A percentile compares a stretch with the other conserved stretches of the same genome.
These are phyloP conservation scores for Corynespora cassiicola DNA, from an alignment of 2,329 filamentous ascomycete genomes.

Conservation along the genomic window DNA sequence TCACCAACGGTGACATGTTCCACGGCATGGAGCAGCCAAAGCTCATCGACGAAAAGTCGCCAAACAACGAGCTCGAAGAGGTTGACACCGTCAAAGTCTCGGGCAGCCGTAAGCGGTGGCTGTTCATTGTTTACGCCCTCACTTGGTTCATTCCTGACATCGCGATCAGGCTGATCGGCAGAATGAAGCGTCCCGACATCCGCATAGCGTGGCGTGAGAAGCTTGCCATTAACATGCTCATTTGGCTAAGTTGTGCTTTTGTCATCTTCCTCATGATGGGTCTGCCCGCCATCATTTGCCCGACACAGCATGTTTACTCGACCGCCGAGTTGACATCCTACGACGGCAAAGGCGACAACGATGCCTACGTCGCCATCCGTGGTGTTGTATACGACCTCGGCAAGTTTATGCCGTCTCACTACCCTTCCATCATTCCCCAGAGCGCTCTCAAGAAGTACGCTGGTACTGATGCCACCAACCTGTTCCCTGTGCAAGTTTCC, in stretches of 20 bases:
- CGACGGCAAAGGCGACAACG: constrained; percentile 71
- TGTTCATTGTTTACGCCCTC: constrained; percentile 80
- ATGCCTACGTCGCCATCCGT: constrained; percentile 80
- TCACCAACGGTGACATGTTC: constrained; percentile 96
- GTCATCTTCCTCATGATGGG: constrained; percentile 88
- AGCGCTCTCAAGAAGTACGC: constrained; percentile 79
- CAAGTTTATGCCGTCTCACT: constrained; percentile 76
- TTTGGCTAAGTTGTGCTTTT: constrained; percentile 83
- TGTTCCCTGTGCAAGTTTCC: constrained; percentile 95
- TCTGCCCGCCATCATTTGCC: constrained; percentile 89
- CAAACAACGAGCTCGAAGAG: constrained; percentile 87
- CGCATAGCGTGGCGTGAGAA: constrained; percentile 98
- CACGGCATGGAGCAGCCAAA: constrained; percentile 92
- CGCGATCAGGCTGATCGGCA: constrained; percentile 74
- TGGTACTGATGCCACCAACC: constrained; percentile 81
- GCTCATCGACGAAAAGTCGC: constrained; percentile 93
- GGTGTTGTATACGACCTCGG: constrained; percentile 87
- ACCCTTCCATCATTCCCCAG: constrained; percentile 69
- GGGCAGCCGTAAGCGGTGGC: constrained; percentile 85
- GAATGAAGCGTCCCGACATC: constrained; percentile 92
- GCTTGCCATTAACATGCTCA: constrained; percentile 95
- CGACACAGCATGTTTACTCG: constrained; percentile 87
- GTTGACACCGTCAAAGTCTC: constrained; percentile 85
- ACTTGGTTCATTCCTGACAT: constrained; percentile 92
- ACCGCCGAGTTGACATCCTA: constrained; percentile 74